Evolutionary conservation across 345 rosid genomes (phyloP), one percentile per base, ranked within the genome.

Genomic region (Pseudoturritis turrita): DNA sequence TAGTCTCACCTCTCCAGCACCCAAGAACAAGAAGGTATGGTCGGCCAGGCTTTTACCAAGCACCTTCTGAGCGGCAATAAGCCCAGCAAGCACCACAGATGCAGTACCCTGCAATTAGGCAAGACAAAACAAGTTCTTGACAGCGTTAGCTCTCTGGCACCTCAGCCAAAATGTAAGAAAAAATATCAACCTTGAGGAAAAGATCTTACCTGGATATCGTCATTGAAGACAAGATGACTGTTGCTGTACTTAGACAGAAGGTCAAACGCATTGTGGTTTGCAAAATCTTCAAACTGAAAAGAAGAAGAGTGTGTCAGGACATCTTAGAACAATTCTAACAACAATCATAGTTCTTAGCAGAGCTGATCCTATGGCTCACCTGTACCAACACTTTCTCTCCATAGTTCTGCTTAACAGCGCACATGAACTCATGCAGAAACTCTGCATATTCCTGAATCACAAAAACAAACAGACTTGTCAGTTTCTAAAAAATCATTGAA

Each of bases 261-360:
- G 41, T 89, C 99, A 75, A 95, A 91, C 3, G 98, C 99, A 64
- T 95, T 95, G 87, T 91, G 99, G 78, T 95, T 95, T 75, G 97
- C 99, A 77, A 95, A 95, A 84, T 95, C 99, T 82, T 95, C 99
- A 61, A 95, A 95, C 99, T 95, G 85, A 31, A 76, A 81, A 84
- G 68, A 77, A 49, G 19, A 64, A n/a, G 23, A 26, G 37, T 28
- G 41, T 36, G 21, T 4, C 5, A 0, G 36, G 12, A 60, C 50
- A 68, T 61, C 58, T 59, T 36, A n/a, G 21, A 23, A 60, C 22
- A 47, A 46, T 13, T 41, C 55, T 8, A 50, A 52, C 41, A 69
- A 52, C 12, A 15, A 7, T 28, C 26, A 39, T 39, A 54, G 12
- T 26, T 47, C 19, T 4, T 56, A 31, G 21, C 2, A 72, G 44